phyloP scores from a whole-genome alignment of 1,284 basidiomycete species.

The Xerocomus minutiporus region DNA sequence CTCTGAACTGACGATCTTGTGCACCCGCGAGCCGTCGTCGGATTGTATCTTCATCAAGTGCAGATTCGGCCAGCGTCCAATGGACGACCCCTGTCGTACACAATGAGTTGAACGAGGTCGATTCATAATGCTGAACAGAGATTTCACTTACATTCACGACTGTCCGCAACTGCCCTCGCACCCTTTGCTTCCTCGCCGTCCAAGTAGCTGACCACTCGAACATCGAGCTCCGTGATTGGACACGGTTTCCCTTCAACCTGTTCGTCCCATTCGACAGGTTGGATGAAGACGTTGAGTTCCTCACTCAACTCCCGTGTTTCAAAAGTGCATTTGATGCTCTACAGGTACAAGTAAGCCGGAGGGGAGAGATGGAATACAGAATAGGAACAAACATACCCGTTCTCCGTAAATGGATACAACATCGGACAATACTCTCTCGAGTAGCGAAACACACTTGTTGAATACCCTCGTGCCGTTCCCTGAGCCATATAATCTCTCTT shows the following conservation, averaged over 20 bases:
- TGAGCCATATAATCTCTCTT: conserved; percentile 63
- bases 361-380: not conserved
- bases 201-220: conserved; percentile 36
- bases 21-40: conserved; percentile 31
- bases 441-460: conserved; percentile 65
- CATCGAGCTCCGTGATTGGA: conserved; percentile 42
- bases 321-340: conserved; percentile 59
- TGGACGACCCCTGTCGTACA: conserved; percentile 48
- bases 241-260: conserved; percentile 25
- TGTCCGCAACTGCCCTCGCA: conserved; percentile 32
- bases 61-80: conserved; percentile 44
- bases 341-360: not conserved
- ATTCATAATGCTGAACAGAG: not conserved
- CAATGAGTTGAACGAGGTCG: not conserved
- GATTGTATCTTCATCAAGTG: conserved; percentile 32
- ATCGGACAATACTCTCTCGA: conserved; percentile 69
- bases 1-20: conserved; percentile 40
- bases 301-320: conserved; percentile 45
- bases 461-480: conserved; percentile 74
- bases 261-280: conserved; percentile 52
- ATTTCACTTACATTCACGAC: conserved; percentile 37
- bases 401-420: conserved; percentile 62
- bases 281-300: conserved; percentile 60
- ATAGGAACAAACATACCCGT: conserved; percentile 42
- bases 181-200: conserved; percentile 32